Conservation (phyloP, 2,329 filamentous ascomycete genomes). For the Fusarium nematophilum region DNA sequence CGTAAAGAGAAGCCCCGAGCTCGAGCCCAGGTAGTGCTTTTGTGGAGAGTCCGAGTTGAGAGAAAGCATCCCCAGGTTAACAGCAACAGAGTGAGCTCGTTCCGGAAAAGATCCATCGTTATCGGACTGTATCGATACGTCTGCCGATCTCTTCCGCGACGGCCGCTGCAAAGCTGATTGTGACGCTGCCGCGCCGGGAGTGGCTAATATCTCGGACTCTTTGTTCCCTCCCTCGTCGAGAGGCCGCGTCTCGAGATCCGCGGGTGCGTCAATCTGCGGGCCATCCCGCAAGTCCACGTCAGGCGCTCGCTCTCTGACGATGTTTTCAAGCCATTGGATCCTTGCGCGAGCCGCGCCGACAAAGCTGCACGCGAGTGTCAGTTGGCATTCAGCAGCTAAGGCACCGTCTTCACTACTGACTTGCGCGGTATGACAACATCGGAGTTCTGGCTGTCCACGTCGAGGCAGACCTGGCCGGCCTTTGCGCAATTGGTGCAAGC, state of each 20-base stretch:
- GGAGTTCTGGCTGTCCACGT: constrained; percentile 52
- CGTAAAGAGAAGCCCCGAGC: constrained; percentile 51
- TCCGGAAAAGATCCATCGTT: constrained; percentile 31
- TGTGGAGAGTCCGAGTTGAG: constrained; percentile 53
- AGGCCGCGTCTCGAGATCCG: no score
- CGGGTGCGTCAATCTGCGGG: constrained; percentile 17
- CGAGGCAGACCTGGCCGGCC: constrained; percentile 48
- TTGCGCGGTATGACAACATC: constrained; percentile 49
- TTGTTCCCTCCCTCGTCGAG: background rate
- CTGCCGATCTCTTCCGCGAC: constrained; percentile 34
- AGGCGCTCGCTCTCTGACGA: constrained; percentile 15
- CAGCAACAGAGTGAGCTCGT: constrained; percentile 44
- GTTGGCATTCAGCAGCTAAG: background rate
- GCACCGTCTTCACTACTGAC: constrained; percentile 27
- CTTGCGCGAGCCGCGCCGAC: constrained; percentile 16
- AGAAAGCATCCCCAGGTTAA: constrained; percentile 51
- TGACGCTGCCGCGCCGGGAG: background rate
- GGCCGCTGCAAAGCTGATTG: constrained; percentile 30
- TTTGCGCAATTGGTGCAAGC: constrained; percentile 53
- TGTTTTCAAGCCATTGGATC: constrained; percentile 27
- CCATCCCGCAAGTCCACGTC: constrained; percentile 20
- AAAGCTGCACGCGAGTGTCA: constrained; percentile 5
- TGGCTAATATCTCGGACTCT: no score
- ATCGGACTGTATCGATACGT: constrained; percentile 2
- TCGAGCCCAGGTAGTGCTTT: constrained; percentile 52